Conservation (phyloP, 2,329 filamentous ascomycete genomes). For the Akanthomyces uredinophilus region DNA sequence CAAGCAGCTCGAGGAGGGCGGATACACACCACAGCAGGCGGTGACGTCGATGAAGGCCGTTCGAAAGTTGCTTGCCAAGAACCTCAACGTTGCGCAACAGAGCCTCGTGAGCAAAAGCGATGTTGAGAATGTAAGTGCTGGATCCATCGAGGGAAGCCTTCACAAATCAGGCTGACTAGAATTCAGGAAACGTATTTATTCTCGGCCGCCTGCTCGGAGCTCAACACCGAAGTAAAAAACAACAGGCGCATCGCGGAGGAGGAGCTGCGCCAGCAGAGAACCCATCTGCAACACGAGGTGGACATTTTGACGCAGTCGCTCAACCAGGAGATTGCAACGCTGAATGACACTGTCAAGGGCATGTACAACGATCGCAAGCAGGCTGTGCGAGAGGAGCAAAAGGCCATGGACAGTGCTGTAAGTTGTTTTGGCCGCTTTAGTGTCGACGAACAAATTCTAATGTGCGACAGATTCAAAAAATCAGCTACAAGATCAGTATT, state of each 20-base stretch:
- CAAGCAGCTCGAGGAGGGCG: constrained; percentile 67
- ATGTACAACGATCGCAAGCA: constrained; percentile 97
- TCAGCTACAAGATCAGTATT: constrained; percentile 95
- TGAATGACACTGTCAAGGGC: constrained; percentile 89
- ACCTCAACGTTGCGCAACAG: constrained; percentile 74
- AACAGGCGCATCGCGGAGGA: constrained; percentile 73
- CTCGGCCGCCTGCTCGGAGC: constrained; percentile 85
- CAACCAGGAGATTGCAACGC: constrained; percentile 71
- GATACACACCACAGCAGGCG: constrained; percentile 69
- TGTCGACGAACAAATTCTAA: neutral
- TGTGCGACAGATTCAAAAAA: constrained; percentile 69
- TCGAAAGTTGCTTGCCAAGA: constrained; percentile 67
- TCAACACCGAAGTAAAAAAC: constrained; percentile 80
- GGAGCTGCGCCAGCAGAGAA: constrained; percentile 74
- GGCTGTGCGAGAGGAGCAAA: constrained; percentile 82
- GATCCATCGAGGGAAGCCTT: neutral
- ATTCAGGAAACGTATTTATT: constrained; percentile 80
- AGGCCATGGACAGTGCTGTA: constrained; percentile 74
- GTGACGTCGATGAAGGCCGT: constrained; percentile 91
- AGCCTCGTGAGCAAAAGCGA: constrained; percentile 85
- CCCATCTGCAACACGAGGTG: constrained; percentile 87
- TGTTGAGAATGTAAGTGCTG: constrained; percentile 64
- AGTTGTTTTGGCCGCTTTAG: constrained; percentile 24
- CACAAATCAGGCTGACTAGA: constrained; percentile 16
- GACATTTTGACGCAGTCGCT: constrained; percentile 84